Evolutionary conservation across 177 flowering plant genomes (phyloP), one percentile per base, ranked within the genome.

Genomic region (Vitis hybrid): DNA sequence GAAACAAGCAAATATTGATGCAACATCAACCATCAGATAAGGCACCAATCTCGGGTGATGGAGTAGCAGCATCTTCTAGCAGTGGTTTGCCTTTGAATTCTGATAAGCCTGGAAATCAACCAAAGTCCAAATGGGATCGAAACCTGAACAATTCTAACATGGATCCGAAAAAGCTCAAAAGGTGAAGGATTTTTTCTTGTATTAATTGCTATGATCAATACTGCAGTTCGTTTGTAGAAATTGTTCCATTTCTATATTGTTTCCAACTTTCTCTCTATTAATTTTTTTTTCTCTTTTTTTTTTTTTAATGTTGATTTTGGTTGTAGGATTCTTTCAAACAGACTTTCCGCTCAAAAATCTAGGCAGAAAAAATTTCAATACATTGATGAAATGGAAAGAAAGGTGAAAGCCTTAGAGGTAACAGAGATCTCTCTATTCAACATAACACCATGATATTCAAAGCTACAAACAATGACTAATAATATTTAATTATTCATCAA

Each of bases 291-390:
- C 10, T 55, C 4, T 14, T 6, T 16, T 16, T 60, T 19, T 18
- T 52, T 15, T 2, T 14, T 18, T 60, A 10, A 2, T 74, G 29
- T 26, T 2, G 29, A 33, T 14, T 67, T 56, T 7, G 8, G 48
- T 48, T 50, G 62, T 29, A 81, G 84, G 66, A 70, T 72, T 22
- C 55, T 77, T 12, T 74, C 80, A 7, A 82, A 82, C 48, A 73
- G 85, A 51, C 65, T 51, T 6, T 79, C 85, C n/a, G 80, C 85
- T 0, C 79, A 66, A 60, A 77, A 56, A 55, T 77, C 78, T 16
- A 71, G 82, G 39, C 1, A 70, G 63, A 72, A 64, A 51, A 82
- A 73, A 57, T 49, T 75, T 50, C 62, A 75, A 51, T 68, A 82
- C 51, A 66, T 70, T 10, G n/a, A 18, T 39, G 80, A 79, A 0